Evolutionary conservation across 129 eudicot genomes (phyloP).

Genomic region (Smallanthus sonchifolius): DNA sequence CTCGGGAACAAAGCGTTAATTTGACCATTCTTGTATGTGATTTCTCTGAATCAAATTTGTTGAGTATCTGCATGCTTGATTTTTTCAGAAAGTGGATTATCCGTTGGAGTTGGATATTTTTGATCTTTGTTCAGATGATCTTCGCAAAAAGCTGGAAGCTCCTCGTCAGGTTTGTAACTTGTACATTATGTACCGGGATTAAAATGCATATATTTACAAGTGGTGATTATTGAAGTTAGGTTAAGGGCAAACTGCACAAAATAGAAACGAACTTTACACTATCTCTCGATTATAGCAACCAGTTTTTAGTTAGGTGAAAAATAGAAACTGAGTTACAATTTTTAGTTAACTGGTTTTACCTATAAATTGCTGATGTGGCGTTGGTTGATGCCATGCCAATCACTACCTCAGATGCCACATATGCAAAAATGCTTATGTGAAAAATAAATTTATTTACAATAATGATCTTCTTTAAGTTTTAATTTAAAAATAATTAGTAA

Average conservation of each 20-base stretch:
- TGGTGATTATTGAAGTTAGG: background rate
- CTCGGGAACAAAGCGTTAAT: too few relatives aligned
- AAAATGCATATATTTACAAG: too few relatives aligned
- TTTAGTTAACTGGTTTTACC: background rate
- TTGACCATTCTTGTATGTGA: background rate
- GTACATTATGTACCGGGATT: background rate
- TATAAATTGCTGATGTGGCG: background rate
- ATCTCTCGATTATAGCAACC: background rate
- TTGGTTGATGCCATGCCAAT: background rate
- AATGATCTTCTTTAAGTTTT: too few relatives aligned
- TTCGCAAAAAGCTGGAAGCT: conserved; percentile 65
- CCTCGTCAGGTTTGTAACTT: conserved; percentile 58
- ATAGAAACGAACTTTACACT: background rate
- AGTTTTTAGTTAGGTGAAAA: background rate
- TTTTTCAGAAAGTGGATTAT: conserved; percentile 92
- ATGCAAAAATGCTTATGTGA: too few relatives aligned
- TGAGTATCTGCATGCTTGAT: background rate
- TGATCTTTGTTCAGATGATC: conserved; percentile 96
- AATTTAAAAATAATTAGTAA: too few relatives aligned
- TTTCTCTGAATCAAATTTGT: background rate
- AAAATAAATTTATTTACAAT: too few relatives aligned
- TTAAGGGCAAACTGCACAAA: background rate
- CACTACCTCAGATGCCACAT: too few relatives aligned
- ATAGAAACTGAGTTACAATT: too few relatives aligned
- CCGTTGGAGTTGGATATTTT: conserved; percentile 88